These are phyloP conservation scores for Eucommia ulmoides DNA, from an alignment of 257 asterid genomes.

Conservation along the genomic window DNA sequence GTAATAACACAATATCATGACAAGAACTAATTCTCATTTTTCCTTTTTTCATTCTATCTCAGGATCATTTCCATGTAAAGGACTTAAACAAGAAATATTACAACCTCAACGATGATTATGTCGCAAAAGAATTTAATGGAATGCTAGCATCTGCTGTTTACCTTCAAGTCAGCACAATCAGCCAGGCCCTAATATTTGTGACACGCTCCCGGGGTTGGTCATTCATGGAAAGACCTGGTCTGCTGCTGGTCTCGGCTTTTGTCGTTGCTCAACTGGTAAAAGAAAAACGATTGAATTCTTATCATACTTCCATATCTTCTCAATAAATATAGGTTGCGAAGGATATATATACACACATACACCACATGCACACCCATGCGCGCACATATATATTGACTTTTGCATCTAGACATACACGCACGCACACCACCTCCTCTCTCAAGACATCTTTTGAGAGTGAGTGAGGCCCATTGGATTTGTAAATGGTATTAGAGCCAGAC, in stretches of 20 bases:
- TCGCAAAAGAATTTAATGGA: slow-evolving; percentile 20
- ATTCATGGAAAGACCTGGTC: slow-evolving; percentile 47
- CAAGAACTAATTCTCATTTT: no score
- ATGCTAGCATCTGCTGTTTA: slow-evolving; percentile 48
- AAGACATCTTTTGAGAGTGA: no score
- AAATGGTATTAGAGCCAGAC: no score
- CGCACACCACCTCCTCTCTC: not conserved
- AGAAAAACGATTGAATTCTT: no score
- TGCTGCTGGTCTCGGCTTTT: slow-evolving; percentile 44
- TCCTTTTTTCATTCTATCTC: slow-evolving; percentile 5
- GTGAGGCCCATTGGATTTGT: no score
- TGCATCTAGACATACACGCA: not conserved
- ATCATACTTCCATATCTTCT: not conserved
- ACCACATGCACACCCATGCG: not conserved
- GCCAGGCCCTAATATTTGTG: slow-evolving; percentile 58
- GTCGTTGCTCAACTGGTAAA: slow-evolving; percentile 53
- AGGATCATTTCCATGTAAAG: slow-evolving; percentile 28
- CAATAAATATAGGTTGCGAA: not conserved
- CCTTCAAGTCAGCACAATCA: slow-evolving; percentile 66
- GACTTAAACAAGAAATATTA: slow-evolving; percentile 29
- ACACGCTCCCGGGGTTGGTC: slow-evolving; percentile 52
- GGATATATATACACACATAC: not conserved
- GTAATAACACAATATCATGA: no score
- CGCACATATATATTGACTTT: not conserved
- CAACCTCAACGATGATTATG: slow-evolving; percentile 10